Conservation (phyloP, 78 protist genomes). For the Dictyostelium purpureum region DNA sequence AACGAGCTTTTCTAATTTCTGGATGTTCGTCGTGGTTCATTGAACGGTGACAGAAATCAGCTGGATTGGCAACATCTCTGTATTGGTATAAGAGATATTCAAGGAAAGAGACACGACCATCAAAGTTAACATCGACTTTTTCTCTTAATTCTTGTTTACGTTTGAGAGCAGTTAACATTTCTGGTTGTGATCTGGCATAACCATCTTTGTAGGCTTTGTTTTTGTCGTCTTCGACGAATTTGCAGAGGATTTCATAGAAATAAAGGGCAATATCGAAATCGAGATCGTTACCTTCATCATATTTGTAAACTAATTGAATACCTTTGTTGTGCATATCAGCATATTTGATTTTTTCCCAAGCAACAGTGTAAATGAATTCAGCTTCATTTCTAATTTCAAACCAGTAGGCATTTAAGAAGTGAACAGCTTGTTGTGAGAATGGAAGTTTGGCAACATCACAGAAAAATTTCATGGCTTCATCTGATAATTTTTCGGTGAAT, state of each 20-base stretch:
- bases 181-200: constrained; percentile 59
- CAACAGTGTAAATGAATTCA: constrained; percentile 81
- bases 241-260: constrained; percentile 82
- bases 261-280: constrained; percentile 86
- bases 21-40: constrained; percentile 83
- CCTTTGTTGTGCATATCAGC: constrained; percentile 89
- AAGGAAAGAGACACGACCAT: constrained; percentile 85
- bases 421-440: constrained; percentile 88
- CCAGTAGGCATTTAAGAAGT: constrained; percentile 87
- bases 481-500: constrained; percentile 80
- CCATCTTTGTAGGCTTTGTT: constrained; percentile 11
- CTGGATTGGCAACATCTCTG: constrained; percentile 86
- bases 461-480: constrained; percentile 78
- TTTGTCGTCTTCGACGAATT: constrained; percentile 83
- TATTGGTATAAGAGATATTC: constrained; percentile 86
- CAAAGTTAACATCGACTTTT: constrained; percentile 87
- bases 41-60: constrained; percentile 86
- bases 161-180: constrained; percentile 84
- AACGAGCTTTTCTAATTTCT: constrained; percentile 87
- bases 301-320: constrained; percentile 75
- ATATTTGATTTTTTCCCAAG: constrained; percentile 74
- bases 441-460: constrained; percentile 42
- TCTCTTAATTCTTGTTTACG: constrained; percentile 86
- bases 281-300: constrained; percentile 84
- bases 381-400: constrained; percentile 61